Conservation (phyloP, 768 basidiomycete species). For the Suillus tomentosus region DNA sequence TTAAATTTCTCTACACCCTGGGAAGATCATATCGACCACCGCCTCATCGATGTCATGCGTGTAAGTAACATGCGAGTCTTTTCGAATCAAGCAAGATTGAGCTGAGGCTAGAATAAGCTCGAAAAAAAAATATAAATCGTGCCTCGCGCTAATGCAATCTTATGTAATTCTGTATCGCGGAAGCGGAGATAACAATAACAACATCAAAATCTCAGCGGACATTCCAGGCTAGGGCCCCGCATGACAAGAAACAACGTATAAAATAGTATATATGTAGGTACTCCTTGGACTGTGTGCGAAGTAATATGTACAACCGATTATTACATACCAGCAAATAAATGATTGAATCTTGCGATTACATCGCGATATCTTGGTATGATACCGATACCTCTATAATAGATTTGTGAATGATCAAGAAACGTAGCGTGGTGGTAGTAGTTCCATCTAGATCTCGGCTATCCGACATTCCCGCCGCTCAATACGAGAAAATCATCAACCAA, state of each 20-base stretch:
- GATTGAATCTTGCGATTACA: neutral
- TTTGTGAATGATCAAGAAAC: neutral
- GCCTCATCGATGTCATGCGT: neutral
- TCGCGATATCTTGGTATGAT: constrained; percentile 1
- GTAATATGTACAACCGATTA: neutral
- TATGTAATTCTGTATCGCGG: too few species aligned
- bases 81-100: too few species aligned
- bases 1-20: neutral
- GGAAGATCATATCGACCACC: neutral
- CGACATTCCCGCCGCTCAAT: constrained; percentile 23
- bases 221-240: too few species aligned
- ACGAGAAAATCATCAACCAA: constrained; percentile 85
- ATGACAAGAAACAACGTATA: neutral
- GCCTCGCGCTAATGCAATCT: neutral
- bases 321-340: neutral
- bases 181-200: too few species aligned
- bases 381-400: constrained; percentile 7
- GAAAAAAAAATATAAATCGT: neutral
- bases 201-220: too few species aligned
- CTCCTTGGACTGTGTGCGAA: neutral
- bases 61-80: too few species aligned
- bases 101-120: too few species aligned
- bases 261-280: neutral
- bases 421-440: neutral
- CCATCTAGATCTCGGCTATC: neutral